Evolutionary conservation across 225 moss, liverwort and hornwort genomes (phyloP).

Genomic region (Sphagnum contortum): DNA sequence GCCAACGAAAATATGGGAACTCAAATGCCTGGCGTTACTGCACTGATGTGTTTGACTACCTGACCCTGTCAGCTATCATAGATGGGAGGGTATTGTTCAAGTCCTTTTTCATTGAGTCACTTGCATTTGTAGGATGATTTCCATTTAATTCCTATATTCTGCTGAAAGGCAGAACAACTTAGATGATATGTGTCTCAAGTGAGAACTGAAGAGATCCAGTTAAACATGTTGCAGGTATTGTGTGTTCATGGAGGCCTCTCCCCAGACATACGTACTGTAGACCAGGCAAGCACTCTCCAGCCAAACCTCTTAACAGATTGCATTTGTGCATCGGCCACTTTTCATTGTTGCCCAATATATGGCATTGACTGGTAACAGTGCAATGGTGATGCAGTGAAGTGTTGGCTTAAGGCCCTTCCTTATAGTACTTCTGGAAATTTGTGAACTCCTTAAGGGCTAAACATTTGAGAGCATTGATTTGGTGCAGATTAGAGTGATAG

Average conservation of each 20-base stretch:
- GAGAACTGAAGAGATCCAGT: too few species aligned
- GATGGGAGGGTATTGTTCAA: constrained; percentile 75
- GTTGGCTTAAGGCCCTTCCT: too few species aligned
- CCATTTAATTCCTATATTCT: too few species aligned
- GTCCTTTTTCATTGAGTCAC: too few species aligned
- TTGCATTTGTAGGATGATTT: too few species aligned
- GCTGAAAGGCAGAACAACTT: too few species aligned
- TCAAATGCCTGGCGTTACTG: constrained; percentile 99
- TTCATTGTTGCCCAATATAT: too few species aligned
- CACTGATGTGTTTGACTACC: constrained; percentile 98
- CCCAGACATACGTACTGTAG: constrained; percentile 95
- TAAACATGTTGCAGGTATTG: constrained; percentile 52
- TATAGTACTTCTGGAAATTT: background rate
- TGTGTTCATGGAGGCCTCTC: constrained; percentile 99
- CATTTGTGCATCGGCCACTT: too few species aligned
- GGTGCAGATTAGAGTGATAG: constrained; percentile 97
- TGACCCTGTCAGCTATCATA: constrained; percentile 97
- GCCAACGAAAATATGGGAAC: constrained; percentile 99
- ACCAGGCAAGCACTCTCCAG: constrained; percentile 55
- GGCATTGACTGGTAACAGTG: too few species aligned
- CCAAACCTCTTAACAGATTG: background rate
- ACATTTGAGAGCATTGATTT: too few species aligned
- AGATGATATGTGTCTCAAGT: too few species aligned
- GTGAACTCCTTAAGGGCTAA: background rate
- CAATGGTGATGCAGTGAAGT: too few species aligned